Evolutionary conservation across 176 grass and related monocot genomes (phyloP).

Genomic region (Metroxylon sagu): DNA sequence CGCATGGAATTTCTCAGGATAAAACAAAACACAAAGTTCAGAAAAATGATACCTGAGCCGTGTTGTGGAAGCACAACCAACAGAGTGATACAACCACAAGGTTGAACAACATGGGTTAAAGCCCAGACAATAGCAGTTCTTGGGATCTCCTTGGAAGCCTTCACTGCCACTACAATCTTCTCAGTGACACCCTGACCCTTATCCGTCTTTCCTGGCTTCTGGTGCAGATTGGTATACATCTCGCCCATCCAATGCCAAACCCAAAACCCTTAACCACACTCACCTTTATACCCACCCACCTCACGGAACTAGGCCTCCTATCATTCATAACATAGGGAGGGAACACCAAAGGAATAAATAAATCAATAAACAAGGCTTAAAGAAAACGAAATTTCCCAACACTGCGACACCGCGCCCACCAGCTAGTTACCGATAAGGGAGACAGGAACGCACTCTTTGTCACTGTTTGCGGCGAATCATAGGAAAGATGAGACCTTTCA

Average conservation of each 20-base stretch:
- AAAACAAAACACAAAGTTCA: constrained; percentile 7
- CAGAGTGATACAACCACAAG: constrained; percentile 71
- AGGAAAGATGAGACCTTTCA: too few species aligned
- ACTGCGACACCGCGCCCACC: not conserved
- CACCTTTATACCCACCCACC: not conserved
- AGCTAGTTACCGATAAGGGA: not conserved
- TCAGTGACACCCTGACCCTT: constrained; percentile 33
- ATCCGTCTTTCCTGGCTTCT: constrained; percentile 50
- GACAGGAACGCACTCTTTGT: not conserved
- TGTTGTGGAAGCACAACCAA: constrained; percentile 63
- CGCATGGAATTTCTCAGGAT: too few species aligned
- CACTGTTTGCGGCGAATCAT: not conserved
- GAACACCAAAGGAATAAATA: not conserved
- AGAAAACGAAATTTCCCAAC: not conserved
- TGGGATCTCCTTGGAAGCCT: constrained; percentile 75
- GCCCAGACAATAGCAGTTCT: constrained; percentile 88
- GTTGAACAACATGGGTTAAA: constrained; percentile 85
- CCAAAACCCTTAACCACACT: not conserved
- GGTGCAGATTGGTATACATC: constrained; percentile 40
- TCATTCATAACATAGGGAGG: not conserved
- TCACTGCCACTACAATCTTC: constrained; percentile 90
- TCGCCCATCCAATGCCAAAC: not conserved
- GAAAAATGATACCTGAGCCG: constrained; percentile 54
- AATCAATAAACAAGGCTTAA: too few species aligned
- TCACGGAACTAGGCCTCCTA: not conserved